phyloP scores from a whole-genome alignment of 2,329 filamentous ascomycete species.

The Fusarium sp. region DNA sequence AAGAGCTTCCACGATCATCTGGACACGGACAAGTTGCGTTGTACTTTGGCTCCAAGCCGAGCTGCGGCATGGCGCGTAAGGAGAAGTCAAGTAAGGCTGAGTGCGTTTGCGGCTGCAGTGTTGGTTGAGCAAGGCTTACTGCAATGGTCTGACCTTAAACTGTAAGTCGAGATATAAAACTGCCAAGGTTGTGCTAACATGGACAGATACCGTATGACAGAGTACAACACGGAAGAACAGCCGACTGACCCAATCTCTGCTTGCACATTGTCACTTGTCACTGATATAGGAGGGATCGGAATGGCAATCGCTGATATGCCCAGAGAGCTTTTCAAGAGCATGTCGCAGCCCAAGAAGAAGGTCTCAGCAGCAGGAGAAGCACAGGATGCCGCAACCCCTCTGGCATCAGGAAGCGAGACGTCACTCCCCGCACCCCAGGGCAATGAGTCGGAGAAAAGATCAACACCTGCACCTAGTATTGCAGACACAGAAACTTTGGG shows the following conservation, averaged over 20 bases:
- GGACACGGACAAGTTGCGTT: constrained; percentile 72
- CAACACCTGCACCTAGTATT: constrained; percentile 5
- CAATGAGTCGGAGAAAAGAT: constrained; percentile 11
- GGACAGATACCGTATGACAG: constrained; percentile 60
- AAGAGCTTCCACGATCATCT: constrained; percentile 78
- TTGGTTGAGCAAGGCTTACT: constrained; percentile 72
- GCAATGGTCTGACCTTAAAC: constrained; percentile 75
- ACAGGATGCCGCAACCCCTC: background rate
- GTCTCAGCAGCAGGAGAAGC: background rate
- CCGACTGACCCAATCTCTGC: constrained; percentile 83
- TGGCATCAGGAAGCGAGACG: constrained; percentile 8
- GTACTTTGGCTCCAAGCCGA: constrained; percentile 72
- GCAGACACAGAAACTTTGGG: constrained; percentile 4
- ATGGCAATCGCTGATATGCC: constrained; percentile 84
- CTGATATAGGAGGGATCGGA: constrained; percentile 81
- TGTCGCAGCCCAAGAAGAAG: constrained; percentile 36
- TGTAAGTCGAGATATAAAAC: constrained; percentile 59
- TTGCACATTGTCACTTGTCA: constrained; percentile 79
- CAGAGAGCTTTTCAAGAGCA: constrained; percentile 61
- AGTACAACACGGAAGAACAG: constrained; percentile 82
- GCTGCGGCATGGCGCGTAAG: constrained; percentile 80
- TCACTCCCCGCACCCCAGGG: background rate
- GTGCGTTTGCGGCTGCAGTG: constrained; percentile 75
- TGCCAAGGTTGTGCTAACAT: constrained; percentile 5
- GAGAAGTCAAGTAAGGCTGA: constrained; percentile 72